phyloP scores from a whole-genome alignment of 176 grass and related monocot genomes.

The Luzula sylvatica region DNA sequence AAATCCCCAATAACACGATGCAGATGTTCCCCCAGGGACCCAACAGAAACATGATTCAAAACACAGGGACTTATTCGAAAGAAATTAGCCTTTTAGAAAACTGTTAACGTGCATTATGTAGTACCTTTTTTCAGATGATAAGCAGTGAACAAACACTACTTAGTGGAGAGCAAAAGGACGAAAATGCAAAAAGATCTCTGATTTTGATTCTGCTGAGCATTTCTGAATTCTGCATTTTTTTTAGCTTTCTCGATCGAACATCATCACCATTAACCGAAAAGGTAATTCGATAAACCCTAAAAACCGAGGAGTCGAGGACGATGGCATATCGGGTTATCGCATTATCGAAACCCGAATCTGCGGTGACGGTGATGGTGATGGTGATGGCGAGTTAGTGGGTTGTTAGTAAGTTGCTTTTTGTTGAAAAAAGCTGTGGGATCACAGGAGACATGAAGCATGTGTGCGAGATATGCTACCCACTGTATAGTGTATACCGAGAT shows the following conservation, averaged over 20 bases:
- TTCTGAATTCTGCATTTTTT: not conserved
- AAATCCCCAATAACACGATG: no score
- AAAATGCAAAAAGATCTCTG: conserved; percentile 8
- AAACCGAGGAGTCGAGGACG: no score
- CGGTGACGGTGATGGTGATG: not conserved
- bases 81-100: conserved; percentile 11
- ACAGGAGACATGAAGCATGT: conserved; percentile 40
- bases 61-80: not conserved
- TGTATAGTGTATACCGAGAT: no score
- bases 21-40: no score
- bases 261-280: no score
- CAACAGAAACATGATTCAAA: no score
- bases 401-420: conserved; percentile 24
- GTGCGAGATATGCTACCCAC: conserved; percentile 18
- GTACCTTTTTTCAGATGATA: conserved; percentile 7
- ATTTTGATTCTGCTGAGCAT: not conserved
- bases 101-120: conserved; percentile 9
- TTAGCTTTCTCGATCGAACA: no score
- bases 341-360: no score
- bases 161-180: conserved; percentile 14
- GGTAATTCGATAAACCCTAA: no score
- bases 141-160: conserved; percentile 25
- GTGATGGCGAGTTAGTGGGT: conserved; percentile 7
- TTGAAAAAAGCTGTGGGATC: conserved; percentile 21
- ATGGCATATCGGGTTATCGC: no score